Evolutionary conservation across 306 rosid genomes (phyloP), one percentile per base, ranked within the genome.

Genomic region (Cercis canadensis): DNA sequence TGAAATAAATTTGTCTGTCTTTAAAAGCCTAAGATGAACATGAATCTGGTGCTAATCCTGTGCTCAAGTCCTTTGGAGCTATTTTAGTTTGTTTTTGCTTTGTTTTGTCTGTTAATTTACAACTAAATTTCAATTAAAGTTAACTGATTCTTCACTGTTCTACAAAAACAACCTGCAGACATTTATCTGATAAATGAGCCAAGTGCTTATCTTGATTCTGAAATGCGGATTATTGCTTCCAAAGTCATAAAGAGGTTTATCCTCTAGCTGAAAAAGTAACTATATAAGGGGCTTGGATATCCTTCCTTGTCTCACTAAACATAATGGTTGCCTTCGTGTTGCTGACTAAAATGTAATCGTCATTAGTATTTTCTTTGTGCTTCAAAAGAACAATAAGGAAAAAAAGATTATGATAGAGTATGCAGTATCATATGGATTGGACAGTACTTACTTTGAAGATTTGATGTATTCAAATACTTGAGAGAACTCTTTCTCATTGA

Each of bases 161-260:
- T 68, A 3, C 14, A 62, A 11, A 55, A 74, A 85, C 88, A 83
- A 87, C 92, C 92, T 18, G 92, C 92, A 3, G 88, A 87, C 49
- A 87, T 87, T 18, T 87, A 87, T 71, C 83, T 87, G 43, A 87
- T 84, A 8, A 88, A 87, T 69, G 88, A 87, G 56, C 92, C 92
- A 0, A 84, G 92, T 76, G 88, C 92, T 11, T 84, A 87, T 78
- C 87, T 87, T 8, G 92, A 87, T 75, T 87, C 92, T 62, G 92
- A 87, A 77, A 88, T 84, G 77, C 87, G 92, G 44, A 87, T 87
- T 62, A 81, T 83, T 69, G 92, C 88, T 39, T 81, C 88, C 3
- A 87, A 87, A 82, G 91, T 87, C 57, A 87, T 84, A 6, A 87
- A 87, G 81, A 87, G 92, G 70, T 87, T 87, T 56, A 87, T 87